A percentile compares a stretch with the other conserved stretches of the same genome.
phyloP scores from a whole-genome alignment of 129 eudicot species.

The Pseudognaphalium luteoalbum region DNA sequence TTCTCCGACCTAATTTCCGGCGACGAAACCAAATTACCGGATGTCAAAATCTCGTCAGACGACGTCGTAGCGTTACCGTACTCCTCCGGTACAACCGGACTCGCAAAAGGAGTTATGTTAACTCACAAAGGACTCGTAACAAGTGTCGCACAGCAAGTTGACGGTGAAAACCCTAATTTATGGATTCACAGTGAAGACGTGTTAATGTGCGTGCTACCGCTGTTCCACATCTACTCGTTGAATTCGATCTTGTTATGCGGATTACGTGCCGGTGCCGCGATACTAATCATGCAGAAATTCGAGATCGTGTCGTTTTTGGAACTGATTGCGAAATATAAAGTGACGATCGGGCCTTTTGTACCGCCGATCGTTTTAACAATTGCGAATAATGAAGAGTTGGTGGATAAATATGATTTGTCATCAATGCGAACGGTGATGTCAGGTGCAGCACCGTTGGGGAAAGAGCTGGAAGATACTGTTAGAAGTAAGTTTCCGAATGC shows the following conservation, averaged over 20 bases:
- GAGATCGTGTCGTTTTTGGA: slow-evolving; percentile 70
- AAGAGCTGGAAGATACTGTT: slow-evolving; percentile 86
- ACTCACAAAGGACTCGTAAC: slow-evolving; percentile 90
- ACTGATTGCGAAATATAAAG: slow-evolving; percentile 64
- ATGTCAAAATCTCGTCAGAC: slow-evolving; percentile 56
- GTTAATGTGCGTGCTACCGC: slow-evolving; percentile 68
- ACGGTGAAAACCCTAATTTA: slow-evolving; percentile 87
- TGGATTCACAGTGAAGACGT: slow-evolving; percentile 80
- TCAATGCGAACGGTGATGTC: slow-evolving; percentile 78
- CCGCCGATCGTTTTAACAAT: slow-evolving; percentile 92
- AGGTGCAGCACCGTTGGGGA: slow-evolving; percentile 96
- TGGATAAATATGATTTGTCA: slow-evolving; percentile 65
- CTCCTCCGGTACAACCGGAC: slow-evolving; percentile 92
- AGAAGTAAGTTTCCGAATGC: slow-evolving; percentile 82
- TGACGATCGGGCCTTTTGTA: slow-evolving; percentile 85
- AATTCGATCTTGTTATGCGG: slow-evolving; percentile 79
- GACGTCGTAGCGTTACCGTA: slow-evolving; percentile 92
- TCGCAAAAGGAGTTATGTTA: slow-evolving; percentile 95
- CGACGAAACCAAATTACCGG: slow-evolving; percentile 57
- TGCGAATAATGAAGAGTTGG: slow-evolving; percentile 59
- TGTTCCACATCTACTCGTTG: slow-evolving; percentile 81
- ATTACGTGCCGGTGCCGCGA: slow-evolving; percentile 80
- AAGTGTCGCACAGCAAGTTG: slow-evolving; percentile 96
- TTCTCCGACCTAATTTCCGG: slow-evolving; percentile 52
- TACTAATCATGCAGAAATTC: slow-evolving; percentile 81